These are phyloP conservation scores for Chlamydomonas sphaeroides DNA, from an alignment of 139 green algal species.

Conservation along the genomic window DNA sequence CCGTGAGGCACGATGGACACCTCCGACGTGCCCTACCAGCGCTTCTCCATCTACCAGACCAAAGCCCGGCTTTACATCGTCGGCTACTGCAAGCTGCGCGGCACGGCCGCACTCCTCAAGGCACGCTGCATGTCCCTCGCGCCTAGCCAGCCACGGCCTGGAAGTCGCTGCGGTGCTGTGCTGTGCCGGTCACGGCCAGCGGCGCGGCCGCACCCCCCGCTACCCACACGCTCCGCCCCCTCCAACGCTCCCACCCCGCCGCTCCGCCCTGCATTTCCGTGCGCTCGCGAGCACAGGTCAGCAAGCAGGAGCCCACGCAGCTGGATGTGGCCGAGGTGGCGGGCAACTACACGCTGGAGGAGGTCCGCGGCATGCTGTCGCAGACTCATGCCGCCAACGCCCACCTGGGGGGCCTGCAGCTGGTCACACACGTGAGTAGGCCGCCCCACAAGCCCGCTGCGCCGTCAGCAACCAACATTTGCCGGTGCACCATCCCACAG, in stretches of 20 bases:
- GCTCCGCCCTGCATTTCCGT: background rate
- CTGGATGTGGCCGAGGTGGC: constrained; percentile 71
- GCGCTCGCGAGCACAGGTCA: constrained; percentile 67
- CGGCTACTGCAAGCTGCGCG: constrained; percentile 58
- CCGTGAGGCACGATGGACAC: no score
- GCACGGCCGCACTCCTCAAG: constrained; percentile 21
- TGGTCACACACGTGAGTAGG: constrained; percentile 28
- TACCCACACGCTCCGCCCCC: no score
- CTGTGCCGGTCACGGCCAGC: no score
- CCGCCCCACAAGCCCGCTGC: no score
- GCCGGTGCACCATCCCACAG: constrained; percentile 1
- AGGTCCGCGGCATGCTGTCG: constrained; percentile 62
- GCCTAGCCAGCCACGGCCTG: no score
- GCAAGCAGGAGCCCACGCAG: constrained; percentile 41
- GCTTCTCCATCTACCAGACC: constrained; percentile 63
- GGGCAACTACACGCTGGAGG: constrained; percentile 58
- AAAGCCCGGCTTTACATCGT: constrained; percentile 66
- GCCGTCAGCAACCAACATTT: background rate
- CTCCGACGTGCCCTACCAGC: constrained; percentile 45
- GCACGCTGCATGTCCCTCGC: no score
- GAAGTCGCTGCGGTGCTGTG: no score
- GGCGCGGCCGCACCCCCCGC: no score
- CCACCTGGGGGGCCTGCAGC: constrained; percentile 39
- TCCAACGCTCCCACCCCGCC: background rate
- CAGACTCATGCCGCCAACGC: constrained; percentile 49